These are phyloP conservation scores for Theileria orientalis DNA, from an alignment of 169 alveolate genomes.

Conservation along the genomic window DNA sequence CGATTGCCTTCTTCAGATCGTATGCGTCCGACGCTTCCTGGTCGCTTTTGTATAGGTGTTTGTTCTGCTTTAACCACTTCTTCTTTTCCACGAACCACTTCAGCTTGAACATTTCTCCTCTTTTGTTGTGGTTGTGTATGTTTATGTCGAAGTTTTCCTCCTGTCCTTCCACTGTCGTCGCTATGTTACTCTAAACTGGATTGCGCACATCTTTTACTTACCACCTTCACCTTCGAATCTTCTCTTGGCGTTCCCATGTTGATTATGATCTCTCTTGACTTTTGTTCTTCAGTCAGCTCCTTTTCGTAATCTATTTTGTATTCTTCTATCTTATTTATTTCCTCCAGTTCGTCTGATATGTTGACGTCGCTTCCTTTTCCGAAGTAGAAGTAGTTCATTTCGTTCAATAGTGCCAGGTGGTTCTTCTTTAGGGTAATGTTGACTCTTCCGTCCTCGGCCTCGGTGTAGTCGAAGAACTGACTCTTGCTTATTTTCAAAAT, in stretches of 20 bases:
- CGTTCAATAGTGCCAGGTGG: slow-evolving; percentile 27
- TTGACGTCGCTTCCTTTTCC: slow-evolving; percentile 14
- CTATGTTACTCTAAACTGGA: background rate
- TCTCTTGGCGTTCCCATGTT: slow-evolving; percentile 41
- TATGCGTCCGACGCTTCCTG: slow-evolving; percentile 47
- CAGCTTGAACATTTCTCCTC: slow-evolving; percentile 12
- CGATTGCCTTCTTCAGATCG: slow-evolving; percentile 44
- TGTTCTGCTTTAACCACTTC: slow-evolving; percentile 38
- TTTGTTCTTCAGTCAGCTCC: slow-evolving; percentile 14
- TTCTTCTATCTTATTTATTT: background rate
- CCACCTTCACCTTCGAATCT: background rate
- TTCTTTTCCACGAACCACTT: slow-evolving; percentile 45
- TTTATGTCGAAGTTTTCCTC: slow-evolving; percentile 24
- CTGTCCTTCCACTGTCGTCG: slow-evolving; percentile 17
- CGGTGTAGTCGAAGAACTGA: slow-evolving; percentile 26
- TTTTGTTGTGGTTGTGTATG: background rate
- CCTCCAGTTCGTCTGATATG: background rate
- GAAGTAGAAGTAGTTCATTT: slow-evolving; percentile 45
- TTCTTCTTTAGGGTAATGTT: slow-evolving; percentile 18
- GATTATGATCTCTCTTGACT: slow-evolving; percentile 27
- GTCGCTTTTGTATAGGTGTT: slow-evolving; percentile 23
- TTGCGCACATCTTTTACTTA: background rate
- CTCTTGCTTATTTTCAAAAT: slow-evolving; percentile 46
- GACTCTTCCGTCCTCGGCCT: background rate
- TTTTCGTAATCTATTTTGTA: slow-evolving; percentile 14